Base-by-base conservation (phyloP, 805 yeast genomes). In the Tetrapisispora pingtungensis region DNA sequence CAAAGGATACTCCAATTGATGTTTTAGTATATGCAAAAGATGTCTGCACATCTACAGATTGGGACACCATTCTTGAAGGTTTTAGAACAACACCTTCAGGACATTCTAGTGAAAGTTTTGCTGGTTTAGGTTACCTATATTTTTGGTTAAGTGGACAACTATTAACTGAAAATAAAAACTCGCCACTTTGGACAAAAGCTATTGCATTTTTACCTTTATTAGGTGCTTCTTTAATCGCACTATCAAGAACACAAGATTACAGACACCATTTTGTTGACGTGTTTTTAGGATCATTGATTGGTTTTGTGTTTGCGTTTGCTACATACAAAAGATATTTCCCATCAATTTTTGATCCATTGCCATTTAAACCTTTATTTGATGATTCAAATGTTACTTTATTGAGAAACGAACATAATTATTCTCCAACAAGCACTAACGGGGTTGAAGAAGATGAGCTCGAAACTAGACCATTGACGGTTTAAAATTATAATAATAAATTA, bases 221-320 rank as follows among this genome's bases (percentile, higher is more conserved):
- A 5, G 72, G 83, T 7, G 96, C 97, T 0, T 57, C 74, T 1
- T 71, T 81, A 50, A 80, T 90, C 52, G 97, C 97, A 0, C 63
- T 85, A 37, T 78, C 93, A 33, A 74, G 98, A 55, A 85, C 96
- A 0, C 82, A 84, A 55, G 98, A 90, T 64, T 89, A 89, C 65
- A 74, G 97, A 60, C 98, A 90, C 58, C 97, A 90, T 64, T 87
- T 85, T 58, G 69, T 84, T 15, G 98, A 90, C 62, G 82, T 93
- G 1, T 53, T 83, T 1, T 56, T 81, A 14, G 98, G 98, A 3
- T 69, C 83, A 26, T 15, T 69, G 1, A 57, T 90, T 3, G 98
- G 98, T 1, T 49, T 66, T 4, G 46, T 67, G 2, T 64, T 81
- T 30, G 90, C 89, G 52, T 61, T 61, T 49, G 62, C 62, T 56